Evolutionary conservation across 495 filamentous ascomycete species (phyloP).

Genomic region (Talaromyces borbonicus): DNA sequence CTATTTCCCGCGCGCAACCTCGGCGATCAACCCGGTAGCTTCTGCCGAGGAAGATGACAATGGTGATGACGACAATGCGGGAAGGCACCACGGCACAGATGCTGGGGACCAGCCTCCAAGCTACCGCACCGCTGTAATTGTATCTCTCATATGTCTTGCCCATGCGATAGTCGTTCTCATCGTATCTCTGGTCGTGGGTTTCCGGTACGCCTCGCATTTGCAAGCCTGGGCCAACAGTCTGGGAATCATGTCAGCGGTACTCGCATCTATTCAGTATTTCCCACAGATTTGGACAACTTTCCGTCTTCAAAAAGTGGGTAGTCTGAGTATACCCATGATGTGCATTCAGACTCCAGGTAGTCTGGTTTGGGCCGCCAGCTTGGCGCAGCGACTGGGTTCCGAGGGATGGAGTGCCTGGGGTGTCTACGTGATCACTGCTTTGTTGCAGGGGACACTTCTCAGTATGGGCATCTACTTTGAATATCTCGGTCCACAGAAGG

Average conservation of each 20-base stretch:
- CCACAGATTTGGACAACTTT: slow-evolving; percentile 93
- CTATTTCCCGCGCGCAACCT: slow-evolving; percentile 63
- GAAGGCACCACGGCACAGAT: too few species aligned
- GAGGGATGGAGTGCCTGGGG: slow-evolving; percentile 95
- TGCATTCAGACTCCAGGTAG: slow-evolving; percentile 91
- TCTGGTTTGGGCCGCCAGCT: slow-evolving; percentile 77
- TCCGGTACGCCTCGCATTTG: slow-evolving; percentile 47
- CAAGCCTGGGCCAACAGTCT: slow-evolving; percentile 73
- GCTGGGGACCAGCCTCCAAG: slow-evolving; percentile 38
- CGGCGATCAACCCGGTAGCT: slow-evolving; percentile 23
- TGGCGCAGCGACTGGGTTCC: slow-evolving; percentile 68
- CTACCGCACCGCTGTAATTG: slow-evolving; percentile 63
- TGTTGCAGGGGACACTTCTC: slow-evolving; percentile 75
- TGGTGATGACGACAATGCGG: slow-evolving; percentile 21
- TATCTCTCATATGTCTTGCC: slow-evolving; percentile 57
- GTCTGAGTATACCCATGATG: slow-evolving; percentile 96
- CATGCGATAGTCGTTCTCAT: slow-evolving; percentile 62
- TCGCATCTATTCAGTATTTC: slow-evolving; percentile 83
- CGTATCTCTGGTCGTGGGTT: slow-evolving; percentile 50
- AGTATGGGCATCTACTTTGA: slow-evolving; percentile 75
- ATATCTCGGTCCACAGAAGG: slow-evolving; percentile 30
- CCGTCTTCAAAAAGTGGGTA: slow-evolving; percentile 70
- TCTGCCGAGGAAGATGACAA: slow-evolving; percentile 16
- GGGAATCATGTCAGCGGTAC: slow-evolving; percentile 64
- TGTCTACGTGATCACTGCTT: slow-evolving; percentile 74